Evolutionary conservation across 805 yeast genomes (phyloP).

Genomic region (Hanseniaspora lindneri): DNA sequence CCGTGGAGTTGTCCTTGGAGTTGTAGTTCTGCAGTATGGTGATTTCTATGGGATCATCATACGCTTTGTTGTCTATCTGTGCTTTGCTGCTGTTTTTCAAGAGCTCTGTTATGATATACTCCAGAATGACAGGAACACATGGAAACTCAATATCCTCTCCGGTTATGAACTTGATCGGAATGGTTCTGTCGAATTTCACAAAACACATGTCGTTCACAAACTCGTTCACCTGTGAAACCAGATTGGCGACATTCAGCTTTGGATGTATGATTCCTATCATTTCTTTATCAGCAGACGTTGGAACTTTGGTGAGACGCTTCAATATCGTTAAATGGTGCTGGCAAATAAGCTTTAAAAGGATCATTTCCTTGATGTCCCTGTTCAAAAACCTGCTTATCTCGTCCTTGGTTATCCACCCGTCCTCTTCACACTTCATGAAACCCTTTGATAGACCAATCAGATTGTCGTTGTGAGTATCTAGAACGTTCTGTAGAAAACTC

Average conservation of each 20-base stretch:
- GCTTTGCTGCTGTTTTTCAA: conserved; percentile 83
- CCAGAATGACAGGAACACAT: conserved; percentile 76
- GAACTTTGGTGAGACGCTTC: too few relatives aligned
- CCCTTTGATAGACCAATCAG: conserved; percentile 74
- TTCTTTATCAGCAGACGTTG: too few relatives aligned
- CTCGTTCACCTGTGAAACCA: conserved; percentile 53
- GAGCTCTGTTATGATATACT: conserved; percentile 75
- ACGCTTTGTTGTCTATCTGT: conserved; percentile 52
- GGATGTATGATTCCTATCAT: conserved; percentile 58
- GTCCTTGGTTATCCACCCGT: conserved; percentile 33
- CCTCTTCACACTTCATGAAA: conserved; percentile 49
- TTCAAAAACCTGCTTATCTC: conserved; percentile 56
- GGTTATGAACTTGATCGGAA: conserved; percentile 46
- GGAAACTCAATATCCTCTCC: conserved; percentile 56
- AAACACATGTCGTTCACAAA: conserved; percentile 74
- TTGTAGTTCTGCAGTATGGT: conserved; percentile 32
- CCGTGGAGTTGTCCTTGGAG: conserved; percentile 24
- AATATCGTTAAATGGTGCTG: conserved; percentile 71
- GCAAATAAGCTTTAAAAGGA: conserved; percentile 73
- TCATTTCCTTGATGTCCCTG: conserved; percentile 68
- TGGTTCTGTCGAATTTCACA: conserved; percentile 68
- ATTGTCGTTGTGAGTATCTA: conserved; percentile 73
- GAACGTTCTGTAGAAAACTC: conserved; percentile 41
- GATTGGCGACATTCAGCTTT: conserved; percentile 48
- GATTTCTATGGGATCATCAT: conserved; percentile 34